A percentile compares a stretch with the other conserved stretches of the same genome.
Conservation (phyloP, 768 basidiomycete species). For the Leucocoprinus sp. region DNA sequence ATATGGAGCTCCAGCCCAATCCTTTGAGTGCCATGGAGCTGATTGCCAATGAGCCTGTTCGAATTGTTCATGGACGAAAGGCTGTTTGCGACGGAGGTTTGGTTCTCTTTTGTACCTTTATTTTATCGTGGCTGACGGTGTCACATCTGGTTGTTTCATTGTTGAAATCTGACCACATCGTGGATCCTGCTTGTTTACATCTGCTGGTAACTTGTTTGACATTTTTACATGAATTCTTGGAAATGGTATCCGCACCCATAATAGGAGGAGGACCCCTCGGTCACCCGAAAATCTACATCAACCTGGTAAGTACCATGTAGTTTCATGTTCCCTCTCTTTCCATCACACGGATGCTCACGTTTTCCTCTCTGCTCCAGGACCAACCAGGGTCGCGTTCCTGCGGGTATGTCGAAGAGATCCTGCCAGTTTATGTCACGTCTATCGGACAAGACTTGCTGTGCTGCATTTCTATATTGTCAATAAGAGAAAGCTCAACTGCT, state of each 20-base stretch:
- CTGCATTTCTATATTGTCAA: neutral
- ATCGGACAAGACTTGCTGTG: neutral
- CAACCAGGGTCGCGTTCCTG: slow-evolving; percentile 81
- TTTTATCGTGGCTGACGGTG: neutral
- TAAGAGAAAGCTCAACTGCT: neutral
- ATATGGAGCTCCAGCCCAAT: slow-evolving; percentile 79
- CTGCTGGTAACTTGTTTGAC: too few species aligned
- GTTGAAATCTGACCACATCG: neutral
- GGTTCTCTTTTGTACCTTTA: slow-evolving; percentile 20
- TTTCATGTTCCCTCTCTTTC: slow-evolving; percentile 1
- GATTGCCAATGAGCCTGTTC: slow-evolving; percentile 77
- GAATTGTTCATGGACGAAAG: slow-evolving; percentile 72
- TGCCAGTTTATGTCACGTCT: slow-evolving; percentile 4
- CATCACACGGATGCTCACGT: slow-evolving; percentile 11
- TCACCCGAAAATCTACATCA: slow-evolving; percentile 95
- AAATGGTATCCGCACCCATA: slow-evolving; percentile 1
- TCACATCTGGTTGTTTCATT: neutral
- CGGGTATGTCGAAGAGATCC: slow-evolving; percentile 53
- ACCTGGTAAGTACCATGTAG: slow-evolving; percentile 54
- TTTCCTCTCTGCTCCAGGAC: slow-evolving; percentile 43
- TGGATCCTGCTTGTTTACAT: slow-evolving; percentile 4
- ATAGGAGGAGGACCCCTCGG: slow-evolving; percentile 90
- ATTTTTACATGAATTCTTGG: slow-evolving; percentile 7
- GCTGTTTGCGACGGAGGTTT: slow-evolving; percentile 94
- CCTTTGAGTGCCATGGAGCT: slow-evolving; percentile 89